A percentile compares a stretch with the other conserved stretches of the same genome.
These are phyloP conservation scores for Elaeagnus macrophylla DNA, from an alignment of 306 rosid species.

Conservation along the genomic window DNA sequence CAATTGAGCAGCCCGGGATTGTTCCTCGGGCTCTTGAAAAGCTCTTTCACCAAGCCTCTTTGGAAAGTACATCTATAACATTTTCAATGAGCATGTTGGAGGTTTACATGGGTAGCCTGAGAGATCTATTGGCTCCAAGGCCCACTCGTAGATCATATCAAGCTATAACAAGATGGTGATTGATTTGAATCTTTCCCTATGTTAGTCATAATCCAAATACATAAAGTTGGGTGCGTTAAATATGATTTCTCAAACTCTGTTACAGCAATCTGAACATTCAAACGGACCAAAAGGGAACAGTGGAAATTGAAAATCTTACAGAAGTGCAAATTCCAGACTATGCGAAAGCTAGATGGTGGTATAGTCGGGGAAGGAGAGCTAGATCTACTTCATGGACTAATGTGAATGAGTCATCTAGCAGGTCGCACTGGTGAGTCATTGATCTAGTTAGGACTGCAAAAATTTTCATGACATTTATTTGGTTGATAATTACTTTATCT, in stretches of 20 bases:
- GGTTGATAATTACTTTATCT: constrained; percentile 79
- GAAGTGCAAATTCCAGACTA: constrained; percentile 65
- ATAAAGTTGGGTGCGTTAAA: background rate
- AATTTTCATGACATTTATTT: constrained; percentile 42
- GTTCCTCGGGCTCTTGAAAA: constrained; percentile 71
- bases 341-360: constrained; percentile 86
- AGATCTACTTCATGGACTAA: constrained; percentile 91
- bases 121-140: constrained; percentile 71
- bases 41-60: constrained; percentile 56
- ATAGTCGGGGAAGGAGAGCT: constrained; percentile 62
- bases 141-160: constrained; percentile 40
- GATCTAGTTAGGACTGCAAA: constrained; percentile 29
- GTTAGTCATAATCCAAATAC: background rate
- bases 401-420: constrained; percentile 89
- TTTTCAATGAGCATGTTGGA: constrained; percentile 94
- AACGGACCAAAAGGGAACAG: constrained; percentile 73
- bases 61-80: constrained; percentile 37
- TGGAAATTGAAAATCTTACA: constrained; percentile 87
- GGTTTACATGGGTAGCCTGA: constrained; percentile 85
- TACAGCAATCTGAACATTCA: constrained; percentile 88
- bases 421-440: constrained; percentile 92
- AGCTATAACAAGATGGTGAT: constrained; percentile 53
- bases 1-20: constrained; percentile 64
- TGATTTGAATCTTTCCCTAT: background rate
- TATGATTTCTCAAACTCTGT: constrained; percentile 15